Base-by-base conservation (phyloP, 257 asterid species). In the Orobanche coerulescens region DNA sequence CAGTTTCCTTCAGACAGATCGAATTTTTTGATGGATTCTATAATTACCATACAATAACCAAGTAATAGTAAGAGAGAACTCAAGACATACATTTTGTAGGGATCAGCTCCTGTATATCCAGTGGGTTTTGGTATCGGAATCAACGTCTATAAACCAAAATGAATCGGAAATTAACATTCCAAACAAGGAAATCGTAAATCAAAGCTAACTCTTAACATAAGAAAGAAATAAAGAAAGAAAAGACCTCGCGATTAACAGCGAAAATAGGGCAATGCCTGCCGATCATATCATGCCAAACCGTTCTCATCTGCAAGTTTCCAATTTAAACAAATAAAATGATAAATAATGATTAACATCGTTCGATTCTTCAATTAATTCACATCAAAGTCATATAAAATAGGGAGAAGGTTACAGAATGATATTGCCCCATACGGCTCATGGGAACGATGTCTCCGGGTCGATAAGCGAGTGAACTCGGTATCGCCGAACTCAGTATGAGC, bases 221-320 rank as follows among this genome's bases (percentile, higher is more conserved):
- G n/a, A n/a, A n/a, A n/a, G n/a, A n/a, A n/a, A n/a, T 51, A 69
- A 46, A 53, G 6, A n/a, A 62, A 14, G 12, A 67, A 56, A 52
- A 62, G n/a, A 88, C 98, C 97, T 86, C 98, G n/a, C 95, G 92
- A 75, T 89, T 86, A 55, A 93, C 97, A 12, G 86, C 95, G 66
- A 84, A 93, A 40, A 79, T 81, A 5, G 98, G 92, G 72, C 96
- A 93, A 73, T 93, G 97, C 65, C 73, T 81, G 65, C 97, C 97
- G 65, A 93, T 93, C 95, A 93, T 84, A 67, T 89, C 97, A 73
- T 93, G 95, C 96, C 94, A 93, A 51, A 82, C 88, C 10, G 94
- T 93, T 71, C 98, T 89, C 28, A 84, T 65, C 96, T 93, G 86
- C 74, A 67, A 74, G 51, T 28, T 40, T 3, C 6, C 61, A 40